phyloP scores from a whole-genome alignment of 2,329 filamentous ascomycete genomes.

The Huntiella bhutanensis region DNA sequence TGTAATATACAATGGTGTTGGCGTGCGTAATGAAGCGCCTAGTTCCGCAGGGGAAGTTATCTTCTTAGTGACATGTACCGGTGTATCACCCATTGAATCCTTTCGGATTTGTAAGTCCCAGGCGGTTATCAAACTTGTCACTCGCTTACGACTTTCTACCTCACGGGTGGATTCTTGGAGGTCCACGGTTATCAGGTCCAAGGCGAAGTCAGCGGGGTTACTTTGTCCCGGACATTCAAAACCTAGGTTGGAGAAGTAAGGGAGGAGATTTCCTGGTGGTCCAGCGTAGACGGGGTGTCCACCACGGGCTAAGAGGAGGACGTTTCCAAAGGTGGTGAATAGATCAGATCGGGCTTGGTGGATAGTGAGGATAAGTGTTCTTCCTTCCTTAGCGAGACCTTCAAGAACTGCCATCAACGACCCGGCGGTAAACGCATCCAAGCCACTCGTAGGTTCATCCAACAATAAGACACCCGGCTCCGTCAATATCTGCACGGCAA shows the following conservation, averaged over 20 bases:
- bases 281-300: constrained; percentile 52
- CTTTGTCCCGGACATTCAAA: constrained; percentile 48
- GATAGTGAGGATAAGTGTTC: constrained; percentile 58
- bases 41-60: constrained; percentile 53
- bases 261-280: constrained; percentile 40
- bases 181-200: constrained; percentile 61
- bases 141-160: constrained; percentile 40
- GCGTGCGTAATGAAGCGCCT: constrained; percentile 45
- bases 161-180: constrained; percentile 47
- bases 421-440: constrained; percentile 60
- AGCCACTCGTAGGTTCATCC: constrained; percentile 57
- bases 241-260: constrained; percentile 41
- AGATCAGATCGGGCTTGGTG: constrained; percentile 59
- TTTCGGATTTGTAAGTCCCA: constrained; percentile 24
- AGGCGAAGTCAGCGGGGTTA: constrained; percentile 60
- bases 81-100: neutral
- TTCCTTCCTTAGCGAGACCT: constrained; percentile 51
- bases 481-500: constrained; percentile 59
- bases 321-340: constrained; percentile 51
- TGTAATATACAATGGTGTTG: constrained; percentile 40
- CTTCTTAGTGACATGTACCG: neutral
- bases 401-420: constrained; percentile 59
- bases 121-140: constrained; percentile 37
- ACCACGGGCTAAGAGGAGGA: constrained; percentile 51
- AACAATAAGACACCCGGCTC: constrained; percentile 54